A percentile compares a stretch with the other conserved stretches of the same genome.
These are phyloP conservation scores for Clarkia xantiana DNA, from an alignment of 345 rosid genomes.

Conservation along the genomic window DNA sequence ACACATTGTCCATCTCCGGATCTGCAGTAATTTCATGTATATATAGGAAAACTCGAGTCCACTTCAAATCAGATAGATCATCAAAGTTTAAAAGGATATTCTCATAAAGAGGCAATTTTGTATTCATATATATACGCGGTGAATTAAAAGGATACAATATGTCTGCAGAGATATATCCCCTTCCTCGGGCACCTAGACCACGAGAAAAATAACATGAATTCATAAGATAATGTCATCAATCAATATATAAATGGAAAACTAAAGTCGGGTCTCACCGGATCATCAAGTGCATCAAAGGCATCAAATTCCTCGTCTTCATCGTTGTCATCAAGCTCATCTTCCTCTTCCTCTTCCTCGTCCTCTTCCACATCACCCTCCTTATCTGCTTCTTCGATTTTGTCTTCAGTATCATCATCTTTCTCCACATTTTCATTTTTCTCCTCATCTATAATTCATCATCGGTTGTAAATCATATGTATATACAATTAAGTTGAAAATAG, in stretches of 20 bases:
- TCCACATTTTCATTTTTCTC: conserved; percentile 5
- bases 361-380: conserved; percentile 24
- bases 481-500: neutral
- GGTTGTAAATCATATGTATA: neutral
- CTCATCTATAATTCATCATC: neutral
- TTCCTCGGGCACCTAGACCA: conserved; percentile 39
- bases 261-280: conserved; percentile 25
- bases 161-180: conserved; percentile 36
- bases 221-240: neutral
- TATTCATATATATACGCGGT: neutral
- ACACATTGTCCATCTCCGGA: conserved; percentile 52
- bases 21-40: conserved; percentile 12
- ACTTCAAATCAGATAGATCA: neutral
- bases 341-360: conserved; percentile 27
- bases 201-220: conserved; percentile 1
- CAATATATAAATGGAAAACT: neutral
- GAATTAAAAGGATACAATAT: conserved; percentile 54
- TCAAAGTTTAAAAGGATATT: neutral
- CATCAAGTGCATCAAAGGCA: conserved; percentile 42
- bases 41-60: conserved; percentile 29
- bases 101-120: neutral
- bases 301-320: conserved; percentile 54
- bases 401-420: conserved; percentile 2
- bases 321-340: conserved; percentile 32
- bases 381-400: conserved; percentile 12